Evolutionary conservation across 108 stramenopile species (phyloP), one percentile per base, ranked within the genome.

Genomic region (Discostella stelligeroides): DNA sequence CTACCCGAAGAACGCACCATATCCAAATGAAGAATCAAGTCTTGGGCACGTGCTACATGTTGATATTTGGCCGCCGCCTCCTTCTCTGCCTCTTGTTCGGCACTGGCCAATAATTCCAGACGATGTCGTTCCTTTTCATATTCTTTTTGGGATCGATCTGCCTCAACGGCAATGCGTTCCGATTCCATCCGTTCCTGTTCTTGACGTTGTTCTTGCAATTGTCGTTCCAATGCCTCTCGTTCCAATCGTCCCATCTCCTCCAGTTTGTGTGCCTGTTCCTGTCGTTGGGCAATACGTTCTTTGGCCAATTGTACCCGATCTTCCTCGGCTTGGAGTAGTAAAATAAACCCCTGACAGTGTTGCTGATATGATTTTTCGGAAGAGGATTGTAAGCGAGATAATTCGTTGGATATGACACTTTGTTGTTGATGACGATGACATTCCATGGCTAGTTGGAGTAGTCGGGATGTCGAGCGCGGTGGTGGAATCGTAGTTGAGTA

Each of bases 11-110:
- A 70, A n/a, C 91, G 75, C 1, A 92, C 45, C 17, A 70, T 56
- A 0, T 80, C 81, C 34, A 91, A 60, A 37, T 85, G 79, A 5
- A 63, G 27, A 0, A 91, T 80, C 7, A 91, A 75, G 21, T 80
- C 74, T 40, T 80, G 76, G 39, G 89, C 77, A 12, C 72, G 72
- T 13, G 9, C 10, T 5, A 79, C 60, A 54, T 73, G 59, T 0
- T n/a, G n/a, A n/a, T n/a, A n/a, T n/a, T n/a, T n/a, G n/a, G n/a
- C n/a, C n/a, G n/a, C n/a, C n/a, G n/a, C n/a, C n/a, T n/a, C n/a
- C n/a, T n/a, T n/a, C n/a, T n/a, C n/a, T n/a, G n/a, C n/a, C n/a
- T n/a, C n/a, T n/a, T n/a, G n/a, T n/a, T n/a, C n/a, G n/a, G n/a
- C n/a, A n/a, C n/a, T n/a, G n/a, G n/a, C n/a, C n/a, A n/a, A n/a